Percentiles rank a stretch among this genome's conserved stretches.
These are phyloP conservation scores for Botrytis porri DNA, from an alignment of 2,329 filamentous ascomycete species.

Conservation along the genomic window DNA sequence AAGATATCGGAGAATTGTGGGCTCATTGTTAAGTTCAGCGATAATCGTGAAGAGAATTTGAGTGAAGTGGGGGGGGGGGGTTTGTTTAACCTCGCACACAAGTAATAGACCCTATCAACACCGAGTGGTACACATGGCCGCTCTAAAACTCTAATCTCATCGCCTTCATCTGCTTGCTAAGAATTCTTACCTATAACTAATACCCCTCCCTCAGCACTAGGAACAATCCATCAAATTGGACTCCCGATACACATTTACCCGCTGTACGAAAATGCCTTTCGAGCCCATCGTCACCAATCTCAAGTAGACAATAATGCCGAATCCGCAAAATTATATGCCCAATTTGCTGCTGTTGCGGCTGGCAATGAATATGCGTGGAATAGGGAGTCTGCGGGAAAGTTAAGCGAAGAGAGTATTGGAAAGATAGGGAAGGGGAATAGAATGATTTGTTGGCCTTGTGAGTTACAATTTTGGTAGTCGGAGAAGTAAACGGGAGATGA, in stretches of 20 bases:
- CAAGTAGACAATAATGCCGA: constrained; percentile 55
- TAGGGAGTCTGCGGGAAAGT: constrained; percentile 43
- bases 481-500: accelerated
- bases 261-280: constrained; percentile 62
- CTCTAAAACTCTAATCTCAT: background rate
- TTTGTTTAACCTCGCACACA: background rate
- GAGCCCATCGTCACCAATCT: constrained; percentile 54
- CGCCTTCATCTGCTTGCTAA: background rate
- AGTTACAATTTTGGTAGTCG: constrained; percentile 28
- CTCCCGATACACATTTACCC: constrained; percentile 66
- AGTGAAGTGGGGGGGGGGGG: background rate
- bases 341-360: constrained; percentile 57
- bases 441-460: constrained; percentile 68
- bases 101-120: background rate
- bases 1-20: background rate
- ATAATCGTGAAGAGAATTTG: background rate
- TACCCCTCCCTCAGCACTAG: constrained; percentile 45
- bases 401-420: constrained; percentile 51
- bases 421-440: constrained; percentile 55
- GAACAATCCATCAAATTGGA: constrained; percentile 56
- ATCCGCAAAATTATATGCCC: constrained; percentile 57
- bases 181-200: background rate
- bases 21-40: background rate
- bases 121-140: background rate
- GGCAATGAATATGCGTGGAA: constrained; percentile 56